A percentile compares a stretch with the other conserved stretches of the same genome.
These are phyloP conservation scores for Seiridium cupressi DNA, from an alignment of 2,329 filamentous ascomycete species.

Conservation along the genomic window DNA sequence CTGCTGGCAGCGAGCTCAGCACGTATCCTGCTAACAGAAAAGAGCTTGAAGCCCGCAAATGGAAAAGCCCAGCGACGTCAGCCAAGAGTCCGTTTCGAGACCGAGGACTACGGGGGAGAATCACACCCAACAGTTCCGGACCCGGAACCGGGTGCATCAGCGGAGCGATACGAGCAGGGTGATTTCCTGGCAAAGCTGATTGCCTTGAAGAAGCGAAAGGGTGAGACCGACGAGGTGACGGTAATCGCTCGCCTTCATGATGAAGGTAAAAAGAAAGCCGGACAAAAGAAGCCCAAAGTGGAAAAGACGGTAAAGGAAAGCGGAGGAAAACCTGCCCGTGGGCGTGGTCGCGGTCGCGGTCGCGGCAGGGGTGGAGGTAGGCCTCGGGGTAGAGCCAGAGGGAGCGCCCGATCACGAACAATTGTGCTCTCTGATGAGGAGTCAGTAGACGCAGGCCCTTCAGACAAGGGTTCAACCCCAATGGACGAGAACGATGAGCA, in stretches of 20 bases:
- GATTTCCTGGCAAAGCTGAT: conserved; percentile 66
- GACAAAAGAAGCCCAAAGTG: not conserved
- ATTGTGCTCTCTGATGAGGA: not conserved
- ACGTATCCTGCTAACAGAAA: conserved; percentile 67
- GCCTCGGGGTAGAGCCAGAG: not conserved
- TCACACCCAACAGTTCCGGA: conserved; percentile 39
- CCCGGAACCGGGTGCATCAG: conserved; percentile 45
- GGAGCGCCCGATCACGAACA: not conserved
- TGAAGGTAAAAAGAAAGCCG: conserved; percentile 17
- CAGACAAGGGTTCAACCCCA: not conserved
- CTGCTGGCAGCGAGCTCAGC: conserved; percentile 69
- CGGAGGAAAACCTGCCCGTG: not conserved
- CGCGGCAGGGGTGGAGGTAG: not conserved
- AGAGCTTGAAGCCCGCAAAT: conserved; percentile 49
- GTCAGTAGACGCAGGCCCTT: not conserved
- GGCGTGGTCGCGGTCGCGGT: not conserved
- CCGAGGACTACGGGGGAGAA: conserved; percentile 14
- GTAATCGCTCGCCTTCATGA: conserved; percentile 49
- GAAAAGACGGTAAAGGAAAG: not conserved
- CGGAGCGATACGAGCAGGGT: conserved; percentile 35
- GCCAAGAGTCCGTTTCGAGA: not conserved
- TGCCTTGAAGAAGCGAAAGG: conserved; percentile 60
- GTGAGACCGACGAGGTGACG: conserved; percentile 65
- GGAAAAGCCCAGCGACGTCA: not conserved
- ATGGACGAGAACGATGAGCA: not conserved